Percentiles rank a stretch among this genome's conserved stretches.
Evolutionary conservation across 495 filamentous ascomycete genomes (phyloP).

Genomic region (Penicillium herquei): DNA sequence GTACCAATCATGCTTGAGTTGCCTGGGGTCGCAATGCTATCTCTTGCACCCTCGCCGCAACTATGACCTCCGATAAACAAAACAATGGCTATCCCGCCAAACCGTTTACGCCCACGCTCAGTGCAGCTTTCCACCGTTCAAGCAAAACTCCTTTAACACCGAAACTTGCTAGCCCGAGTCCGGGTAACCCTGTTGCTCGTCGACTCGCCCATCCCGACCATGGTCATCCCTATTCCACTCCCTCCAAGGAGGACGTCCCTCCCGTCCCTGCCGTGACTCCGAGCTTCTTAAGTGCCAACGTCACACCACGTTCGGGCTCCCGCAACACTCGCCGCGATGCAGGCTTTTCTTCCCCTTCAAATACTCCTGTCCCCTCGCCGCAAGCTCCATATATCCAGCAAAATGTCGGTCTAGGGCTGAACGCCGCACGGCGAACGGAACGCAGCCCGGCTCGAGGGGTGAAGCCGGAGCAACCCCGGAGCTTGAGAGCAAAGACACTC

Average conservation of each 20-base stretch:
- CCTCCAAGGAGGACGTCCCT: conserved; percentile 38
- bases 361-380: conserved; percentile 42
- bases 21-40: conserved; percentile 41
- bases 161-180: conserved; percentile 44
- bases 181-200: conserved; percentile 30
- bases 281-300: conserved; percentile 59
- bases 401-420: conserved; percentile 25
- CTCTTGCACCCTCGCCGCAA: conserved; percentile 33
- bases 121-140: conserved; percentile 41
- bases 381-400: conserved; percentile 33
- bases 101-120: conserved; percentile 52
- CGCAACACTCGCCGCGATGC: conserved; percentile 67
- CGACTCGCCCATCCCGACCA: conserved; percentile 36
- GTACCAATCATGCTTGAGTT: conserved; percentile 39
- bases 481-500: conserved; percentile 36
- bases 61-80: conserved; percentile 57
- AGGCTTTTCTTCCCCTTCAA: conserved; percentile 57
- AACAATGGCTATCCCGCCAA: conserved; percentile 43
- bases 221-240: conserved; percentile 25
- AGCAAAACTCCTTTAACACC: conserved; percentile 49
- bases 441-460: conserved; percentile 39
- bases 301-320: conserved; percentile 70
- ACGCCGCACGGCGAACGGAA: conserved; percentile 32
- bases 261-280: conserved; percentile 50
- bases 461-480: conserved; percentile 31